These are phyloP conservation scores for Epithemia pelagica DNA, from an alignment of 108 stramenopile species.

Conservation along the genomic window DNA sequence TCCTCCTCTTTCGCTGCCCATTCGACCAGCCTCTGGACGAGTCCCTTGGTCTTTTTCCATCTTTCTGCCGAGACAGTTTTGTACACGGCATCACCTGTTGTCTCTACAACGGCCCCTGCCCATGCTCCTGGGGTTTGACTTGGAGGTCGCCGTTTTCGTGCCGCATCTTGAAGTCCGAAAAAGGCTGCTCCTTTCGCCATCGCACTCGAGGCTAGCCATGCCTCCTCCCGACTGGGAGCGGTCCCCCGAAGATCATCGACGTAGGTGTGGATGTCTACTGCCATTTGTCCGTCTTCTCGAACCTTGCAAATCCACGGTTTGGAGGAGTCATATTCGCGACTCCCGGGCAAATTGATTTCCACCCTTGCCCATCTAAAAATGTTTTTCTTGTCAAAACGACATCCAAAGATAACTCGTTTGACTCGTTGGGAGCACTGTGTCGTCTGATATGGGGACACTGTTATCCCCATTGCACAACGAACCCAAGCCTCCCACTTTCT, in stretches of 20 bases:
- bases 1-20: background rate
- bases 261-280: slow-evolving; percentile 19
- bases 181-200: slow-evolving; percentile 1
- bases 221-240: slow-evolving; percentile 6
- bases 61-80: slow-evolving; percentile 13
- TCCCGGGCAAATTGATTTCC: slow-evolving; percentile 34
- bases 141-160: slow-evolving; percentile 18
- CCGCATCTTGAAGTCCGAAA: slow-evolving; percentile 39
- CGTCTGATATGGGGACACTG: background rate
- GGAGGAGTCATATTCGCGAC: slow-evolving; percentile 15
- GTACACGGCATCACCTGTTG: slow-evolving; percentile 12
- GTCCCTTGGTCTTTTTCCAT: slow-evolving; percentile 20
- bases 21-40: background rate
- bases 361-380: slow-evolving; percentile 28
- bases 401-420: background rate
- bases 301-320: slow-evolving; percentile 28
- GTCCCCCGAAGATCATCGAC: slow-evolving; percentile 28
- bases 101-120: slow-evolving; percentile 15
- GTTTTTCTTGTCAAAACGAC: slow-evolving; percentile 9
- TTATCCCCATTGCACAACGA: background rate
- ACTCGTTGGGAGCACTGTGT: background rate
- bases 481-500: background rate
- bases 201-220: slow-evolving; percentile 11
- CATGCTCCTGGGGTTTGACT: slow-evolving; percentile 17
- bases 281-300: slow-evolving; percentile 15